Conservation (phyloP, 2,329 filamentous ascomycete genomes). For the Xylariaceae sp. region DNA sequence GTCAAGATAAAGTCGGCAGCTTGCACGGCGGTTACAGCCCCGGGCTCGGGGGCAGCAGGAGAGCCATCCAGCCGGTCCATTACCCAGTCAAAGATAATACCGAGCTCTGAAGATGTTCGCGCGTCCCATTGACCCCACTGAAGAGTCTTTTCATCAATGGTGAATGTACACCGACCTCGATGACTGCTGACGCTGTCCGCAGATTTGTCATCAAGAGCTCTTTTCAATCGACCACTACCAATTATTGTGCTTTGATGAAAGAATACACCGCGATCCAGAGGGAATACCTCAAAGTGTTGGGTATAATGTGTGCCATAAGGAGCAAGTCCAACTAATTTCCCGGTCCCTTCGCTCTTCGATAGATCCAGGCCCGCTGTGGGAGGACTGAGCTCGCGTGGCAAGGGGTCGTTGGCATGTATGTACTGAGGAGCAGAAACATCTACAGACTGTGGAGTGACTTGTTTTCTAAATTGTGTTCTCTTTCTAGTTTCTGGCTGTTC, state of each 20-base stretch:
- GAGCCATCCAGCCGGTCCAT: constrained; percentile 50
- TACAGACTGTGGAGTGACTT: constrained; percentile 50
- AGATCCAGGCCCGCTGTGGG: constrained; percentile 31
- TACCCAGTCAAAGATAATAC: constrained; percentile 66
- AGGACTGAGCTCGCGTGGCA: constrained; percentile 44
- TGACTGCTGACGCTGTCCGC: constrained; percentile 39
- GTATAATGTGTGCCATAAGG: constrained; percentile 68
- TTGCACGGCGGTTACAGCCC: constrained; percentile 36
- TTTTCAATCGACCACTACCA: constrained; percentile 58
- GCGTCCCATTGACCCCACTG: constrained; percentile 65
- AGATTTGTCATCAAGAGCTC: constrained; percentile 44
- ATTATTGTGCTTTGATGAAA: constrained; percentile 67
- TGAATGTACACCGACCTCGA: constrained; percentile 49
- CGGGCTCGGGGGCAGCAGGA: constrained; percentile 21
- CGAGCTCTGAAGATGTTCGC: constrained; percentile 65
- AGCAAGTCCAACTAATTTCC: constrained; percentile 60
- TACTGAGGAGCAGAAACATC: constrained; percentile 61
- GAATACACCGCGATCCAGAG: constrained; percentile 60
- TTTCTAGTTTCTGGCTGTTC: constrained; percentile 6
- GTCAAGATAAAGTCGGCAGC: constrained; percentile 54
- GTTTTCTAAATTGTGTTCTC: constrained; percentile 50
- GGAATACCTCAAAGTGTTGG: constrained; percentile 68
- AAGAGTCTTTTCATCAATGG: constrained; percentile 56
- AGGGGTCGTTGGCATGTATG: constrained; percentile 59
- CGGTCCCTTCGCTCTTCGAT: constrained; percentile 30